phyloP scores from a whole-genome alignment of 2,329 filamentous ascomycete genomes.

The Penicillium sp. region DNA sequence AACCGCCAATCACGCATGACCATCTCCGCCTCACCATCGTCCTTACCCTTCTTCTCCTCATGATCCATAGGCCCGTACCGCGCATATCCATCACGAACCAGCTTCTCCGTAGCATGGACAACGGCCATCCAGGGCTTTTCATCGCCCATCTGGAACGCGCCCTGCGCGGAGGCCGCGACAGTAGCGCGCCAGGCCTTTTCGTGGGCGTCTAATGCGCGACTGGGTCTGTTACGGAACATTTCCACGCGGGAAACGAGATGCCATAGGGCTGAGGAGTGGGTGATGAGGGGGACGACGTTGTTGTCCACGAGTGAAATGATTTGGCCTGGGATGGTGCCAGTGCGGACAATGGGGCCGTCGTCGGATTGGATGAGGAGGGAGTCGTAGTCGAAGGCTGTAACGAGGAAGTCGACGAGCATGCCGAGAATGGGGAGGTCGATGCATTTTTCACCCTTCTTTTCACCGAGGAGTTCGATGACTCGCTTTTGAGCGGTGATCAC shows the following conservation, averaged over 20 bases:
- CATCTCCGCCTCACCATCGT: conserved; percentile 55
- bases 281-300: conserved; percentile 80
- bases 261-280: conserved; percentile 76
- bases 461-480: conserved; percentile 72
- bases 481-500: conserved; percentile 74
- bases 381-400: conserved; percentile 53
- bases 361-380: conserved; percentile 40
- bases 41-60: conserved; percentile 56
- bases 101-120: conserved; percentile 75
- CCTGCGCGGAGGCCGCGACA: conserved; percentile 54
- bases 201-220: conserved; percentile 75
- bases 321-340: conserved; percentile 55
- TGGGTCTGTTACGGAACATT: conserved; percentile 71
- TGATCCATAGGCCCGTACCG: conserved; percentile 68
- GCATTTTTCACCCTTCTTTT: conserved; percentile 71
- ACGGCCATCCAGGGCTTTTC: conserved; percentile 71
- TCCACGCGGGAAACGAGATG: conserved; percentile 71
- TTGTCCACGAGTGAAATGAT: conserved; percentile 75
- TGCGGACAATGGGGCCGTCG: conserved; percentile 45
- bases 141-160: conserved; percentile 56
- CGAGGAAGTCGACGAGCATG: conserved; percentile 71
- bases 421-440: conserved; percentile 75
- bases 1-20: conserved; percentile 84
- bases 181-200: conserved; percentile 86
- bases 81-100: conserved; percentile 77